Evolutionary conservation across 108 stramenopile species (phyloP).

Genomic region (Nitzschia sp.): DNA sequence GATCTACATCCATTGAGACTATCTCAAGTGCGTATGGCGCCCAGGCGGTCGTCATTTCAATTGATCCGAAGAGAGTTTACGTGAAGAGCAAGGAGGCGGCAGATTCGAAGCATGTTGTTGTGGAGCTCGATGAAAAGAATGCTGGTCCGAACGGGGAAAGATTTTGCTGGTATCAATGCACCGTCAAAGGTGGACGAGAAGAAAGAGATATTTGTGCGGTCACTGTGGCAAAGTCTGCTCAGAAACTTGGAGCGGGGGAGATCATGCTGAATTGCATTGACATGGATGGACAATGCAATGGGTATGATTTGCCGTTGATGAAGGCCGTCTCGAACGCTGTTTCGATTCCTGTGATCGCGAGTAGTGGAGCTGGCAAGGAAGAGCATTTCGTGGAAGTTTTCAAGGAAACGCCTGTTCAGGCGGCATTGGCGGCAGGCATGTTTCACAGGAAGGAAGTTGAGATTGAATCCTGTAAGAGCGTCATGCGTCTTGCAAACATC

Average conservation of each 20-base stretch:
- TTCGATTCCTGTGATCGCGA: conserved; percentile 96
- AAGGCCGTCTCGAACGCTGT: conserved; percentile 89
- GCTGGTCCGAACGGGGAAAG: conserved; percentile 83
- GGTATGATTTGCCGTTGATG: conserved; percentile 92
- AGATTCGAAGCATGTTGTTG: conserved; percentile 63
- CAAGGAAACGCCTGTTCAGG: conserved; percentile 81
- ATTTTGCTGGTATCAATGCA: conserved; percentile 97
- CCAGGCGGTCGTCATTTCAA: conserved; percentile 97
- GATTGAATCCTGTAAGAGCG: conserved; percentile 85
- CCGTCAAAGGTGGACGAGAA: conserved; percentile 96
- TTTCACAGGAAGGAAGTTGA: conserved; percentile 97
- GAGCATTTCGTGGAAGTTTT: conserved; percentile 95
- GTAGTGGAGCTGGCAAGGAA: conserved; percentile 93
- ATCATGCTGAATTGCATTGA: conserved; percentile 99
- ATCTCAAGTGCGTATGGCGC: conserved; percentile 93
- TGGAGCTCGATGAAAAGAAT: conserved; percentile 55
- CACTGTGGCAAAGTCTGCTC: conserved; percentile 80
- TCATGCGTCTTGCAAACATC: conserved; percentile 76
- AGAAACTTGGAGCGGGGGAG: conserved; percentile 95
- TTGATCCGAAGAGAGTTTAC: conserved; percentile 97
- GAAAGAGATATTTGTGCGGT: conserved; percentile 92
- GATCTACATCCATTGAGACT: conserved; percentile 87
- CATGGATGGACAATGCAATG: conserved; percentile 97
- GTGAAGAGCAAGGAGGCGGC: conserved; percentile 52
- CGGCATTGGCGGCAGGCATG: conserved; percentile 98